These are phyloP conservation scores for Phialemonium atrogriseum DNA, from an alignment of 2,329 filamentous ascomycete species.

Conservation along the genomic window DNA sequence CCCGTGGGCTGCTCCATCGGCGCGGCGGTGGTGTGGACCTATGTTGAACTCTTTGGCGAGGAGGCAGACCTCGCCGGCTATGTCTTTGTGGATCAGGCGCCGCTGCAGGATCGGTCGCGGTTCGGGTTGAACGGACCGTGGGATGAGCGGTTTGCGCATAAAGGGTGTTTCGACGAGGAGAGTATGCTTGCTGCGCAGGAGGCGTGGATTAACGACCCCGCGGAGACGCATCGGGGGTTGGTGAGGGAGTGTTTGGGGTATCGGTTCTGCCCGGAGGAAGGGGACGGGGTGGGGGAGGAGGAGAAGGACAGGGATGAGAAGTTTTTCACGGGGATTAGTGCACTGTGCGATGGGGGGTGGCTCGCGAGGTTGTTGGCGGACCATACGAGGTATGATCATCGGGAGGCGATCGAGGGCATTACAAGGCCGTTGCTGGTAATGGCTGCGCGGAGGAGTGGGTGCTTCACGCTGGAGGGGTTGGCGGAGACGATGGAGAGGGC, in stretches of 20 bases:
- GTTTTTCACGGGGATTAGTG: constrained; percentile 25
- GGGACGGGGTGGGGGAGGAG: constrained; percentile 16
- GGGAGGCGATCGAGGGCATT: constrained; percentile 28
- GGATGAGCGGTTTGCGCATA: constrained; percentile 22
- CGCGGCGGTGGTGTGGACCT: constrained; percentile 31
- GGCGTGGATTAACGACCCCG: constrained; percentile 14
- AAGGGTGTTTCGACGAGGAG: constrained; percentile 27
- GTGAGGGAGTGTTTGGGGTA: constrained; percentile 28
- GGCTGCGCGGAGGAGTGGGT: constrained; percentile 26
- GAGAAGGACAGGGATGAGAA: constrained; percentile 24
- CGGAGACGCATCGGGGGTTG: constrained; percentile 20
- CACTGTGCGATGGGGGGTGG: constrained; percentile 26
- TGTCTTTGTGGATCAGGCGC: constrained; percentile 31
- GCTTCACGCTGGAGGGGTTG: constrained; percentile 29
- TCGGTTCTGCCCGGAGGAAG: constrained; percentile 15
- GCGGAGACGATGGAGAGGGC: constrained; percentile 24
- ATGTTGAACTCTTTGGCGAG: constrained; percentile 27
- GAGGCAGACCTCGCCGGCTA: constrained; percentile 22
- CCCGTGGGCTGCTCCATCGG: constrained; percentile 31
- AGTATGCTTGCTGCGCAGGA: constrained; percentile 23
- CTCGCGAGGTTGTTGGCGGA: constrained; percentile 27
- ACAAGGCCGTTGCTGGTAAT: constrained; percentile 25
- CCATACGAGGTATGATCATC: constrained; percentile 32
- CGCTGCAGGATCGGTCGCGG: constrained; percentile 26
- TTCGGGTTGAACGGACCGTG: constrained; percentile 17